Evolutionary conservation across 2,329 filamentous ascomycete genomes (phyloP), one percentile per base, ranked within the genome.

Genomic region (Hortaea werneckii): DNA sequence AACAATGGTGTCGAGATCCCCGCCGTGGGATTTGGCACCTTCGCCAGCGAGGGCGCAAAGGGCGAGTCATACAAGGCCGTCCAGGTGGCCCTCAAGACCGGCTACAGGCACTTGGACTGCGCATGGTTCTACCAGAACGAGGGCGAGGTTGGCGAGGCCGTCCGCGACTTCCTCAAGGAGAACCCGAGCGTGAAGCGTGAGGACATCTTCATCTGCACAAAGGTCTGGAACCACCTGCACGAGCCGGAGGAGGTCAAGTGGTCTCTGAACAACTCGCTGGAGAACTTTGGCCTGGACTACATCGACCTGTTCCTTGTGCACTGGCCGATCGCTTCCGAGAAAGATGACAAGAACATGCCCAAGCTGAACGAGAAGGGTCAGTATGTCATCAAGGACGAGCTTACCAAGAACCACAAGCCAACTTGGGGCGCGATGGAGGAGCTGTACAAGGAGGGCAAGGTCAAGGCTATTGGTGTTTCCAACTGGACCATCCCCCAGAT

Each of bases 381-480:
- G 69, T 80, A 80, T 61, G 64, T 80, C 43, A 79, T 80, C 68
- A 78, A 80, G 61, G 72, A 82, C 62, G 73, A 72, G 30, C 68
- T 83, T 48, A 85, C 82, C 20, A 74, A 80, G 59, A 81, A 85
- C 70, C 80, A 75, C 1, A 72, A 77, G 65, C 75, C 76, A 28
- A 82, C 79, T 40, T 79, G 77, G 77, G 67, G 70, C 37, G 76
- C 75, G 40, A 77, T 82, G 76, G 79, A 82, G 63, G 70, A 69
- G 47, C 63, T 80, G n/a, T 66, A 75, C 6, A 62, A 65, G 37
- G 68, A 70, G 37, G 74, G 75, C 50, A 79, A 79, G 61, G 69
- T 72, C 20, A 70, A 71, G 50, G 68, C 70, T 35, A 75, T 77
- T 45, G 74, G 73, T 41, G 71, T 77, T 32, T 73, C 68, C 55